Evolutionary conservation across 2,329 filamentous ascomycete genomes (phyloP).

Genomic region (Nemania sp.): DNA sequence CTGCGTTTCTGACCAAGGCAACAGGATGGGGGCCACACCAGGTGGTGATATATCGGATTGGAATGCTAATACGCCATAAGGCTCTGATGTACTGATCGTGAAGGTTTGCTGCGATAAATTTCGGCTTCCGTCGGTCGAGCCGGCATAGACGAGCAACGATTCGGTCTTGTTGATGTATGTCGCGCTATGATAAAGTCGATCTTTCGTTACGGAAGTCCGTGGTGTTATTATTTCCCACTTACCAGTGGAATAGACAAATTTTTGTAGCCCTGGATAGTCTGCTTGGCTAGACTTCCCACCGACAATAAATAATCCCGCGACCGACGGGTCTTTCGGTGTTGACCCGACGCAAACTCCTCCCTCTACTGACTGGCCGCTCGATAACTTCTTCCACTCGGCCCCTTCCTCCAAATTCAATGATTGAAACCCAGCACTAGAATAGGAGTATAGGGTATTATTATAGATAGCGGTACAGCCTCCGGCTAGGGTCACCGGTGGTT

Average conservation of each 20-base stretch:
- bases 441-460: constrained; percentile 83
- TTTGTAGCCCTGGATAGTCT: constrained; percentile 75
- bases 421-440: constrained; percentile 74
- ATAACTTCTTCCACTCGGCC: constrained; percentile 70
- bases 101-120: constrained; percentile 74
- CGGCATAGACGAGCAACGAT: constrained; percentile 79
- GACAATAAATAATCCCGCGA: constrained; percentile 75
- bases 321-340: constrained; percentile 58
- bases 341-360: constrained; percentile 78
- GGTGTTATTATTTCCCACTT: constrained; percentile 55
- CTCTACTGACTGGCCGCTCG: constrained; percentile 69
- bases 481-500: constrained; percentile 69
- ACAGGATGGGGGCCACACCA: constrained; percentile 68
- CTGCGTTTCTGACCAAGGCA: constrained; percentile 72
- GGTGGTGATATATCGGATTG: constrained; percentile 62
- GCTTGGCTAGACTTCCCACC: constrained; percentile 65
- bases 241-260: constrained; percentile 57
- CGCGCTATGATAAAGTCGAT: constrained; percentile 74
- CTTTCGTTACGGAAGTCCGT: constrained; percentile 59
- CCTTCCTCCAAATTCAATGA: constrained; percentile 70
- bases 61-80: constrained; percentile 65
- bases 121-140: constrained; percentile 63
- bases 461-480: constrained; percentile 81
- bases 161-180: constrained; percentile 72
- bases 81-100: constrained; percentile 66